These are phyloP conservation scores for Cardamine occulta DNA, from an alignment of 345 rosid species.

Conservation along the genomic window DNA sequence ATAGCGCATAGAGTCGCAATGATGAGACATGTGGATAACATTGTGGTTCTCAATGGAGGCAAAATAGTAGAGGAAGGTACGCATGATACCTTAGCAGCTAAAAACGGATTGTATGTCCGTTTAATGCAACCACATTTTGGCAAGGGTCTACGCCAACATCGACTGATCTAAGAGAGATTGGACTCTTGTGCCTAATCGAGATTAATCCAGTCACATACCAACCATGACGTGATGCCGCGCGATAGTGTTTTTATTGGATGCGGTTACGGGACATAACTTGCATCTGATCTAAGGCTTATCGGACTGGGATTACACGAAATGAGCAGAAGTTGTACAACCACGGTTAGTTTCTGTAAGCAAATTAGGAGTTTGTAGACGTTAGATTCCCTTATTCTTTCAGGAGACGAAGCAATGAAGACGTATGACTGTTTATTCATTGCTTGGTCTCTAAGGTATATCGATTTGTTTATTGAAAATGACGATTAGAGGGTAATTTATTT, in stretches of 20 bases:
- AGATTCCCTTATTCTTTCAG: constrained; percentile 69
- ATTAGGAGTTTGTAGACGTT: constrained; percentile 44
- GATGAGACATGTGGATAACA: constrained; percentile 99
- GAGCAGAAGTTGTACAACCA: constrained; percentile 39
- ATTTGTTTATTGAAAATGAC: constrained; percentile 41
- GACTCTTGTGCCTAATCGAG: constrained; percentile 28
- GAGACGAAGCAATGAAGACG: constrained; percentile 51
- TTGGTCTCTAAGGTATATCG: constrained; percentile 36
- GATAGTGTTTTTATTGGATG: constrained; percentile 14
- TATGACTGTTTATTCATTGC: constrained; percentile 38
- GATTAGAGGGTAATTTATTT: constrained; percentile 28
- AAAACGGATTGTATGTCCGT: constrained; percentile 91
- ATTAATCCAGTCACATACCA: constrained; percentile 28
- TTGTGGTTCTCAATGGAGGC: constrained; percentile 97
- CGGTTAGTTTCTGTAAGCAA: constrained; percentile 44
- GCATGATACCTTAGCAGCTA: constrained; percentile 79
- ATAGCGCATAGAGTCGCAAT: constrained; percentile 98
- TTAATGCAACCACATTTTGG: constrained; percentile 99
- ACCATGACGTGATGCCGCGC: background rate
- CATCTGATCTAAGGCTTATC: constrained; percentile 29
- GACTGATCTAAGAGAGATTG: constrained; percentile 53
- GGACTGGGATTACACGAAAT: background rate
- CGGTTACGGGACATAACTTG: constrained; percentile 6
- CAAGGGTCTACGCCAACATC: constrained; percentile 91
- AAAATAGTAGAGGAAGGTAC: constrained; percentile 96